Evolutionary conservation across 202 grass and related monocot species (phyloP).

Genomic region (Eragrostis tef): DNA sequence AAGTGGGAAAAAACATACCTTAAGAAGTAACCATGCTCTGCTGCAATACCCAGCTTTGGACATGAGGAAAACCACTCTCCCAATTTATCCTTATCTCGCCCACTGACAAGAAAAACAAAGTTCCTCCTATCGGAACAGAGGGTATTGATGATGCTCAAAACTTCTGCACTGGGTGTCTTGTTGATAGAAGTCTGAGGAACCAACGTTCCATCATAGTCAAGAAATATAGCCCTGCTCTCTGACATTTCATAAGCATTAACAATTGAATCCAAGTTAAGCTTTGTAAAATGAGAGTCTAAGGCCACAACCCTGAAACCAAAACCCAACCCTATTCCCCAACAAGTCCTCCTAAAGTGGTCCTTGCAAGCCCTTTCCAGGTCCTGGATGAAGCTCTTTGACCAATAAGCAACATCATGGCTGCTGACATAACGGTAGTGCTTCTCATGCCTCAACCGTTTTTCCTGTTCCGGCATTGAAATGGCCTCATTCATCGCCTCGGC

Average conservation of each 20-base stretch:
- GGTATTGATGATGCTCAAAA: slow-evolving; percentile 75
- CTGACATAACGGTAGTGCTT: slow-evolving; percentile 93
- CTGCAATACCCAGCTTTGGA: slow-evolving; percentile 78
- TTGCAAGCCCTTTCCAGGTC: slow-evolving; percentile 88
- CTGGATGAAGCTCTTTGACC: slow-evolving; percentile 77
- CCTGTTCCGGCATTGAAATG: slow-evolving; percentile 71
- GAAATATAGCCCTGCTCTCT: slow-evolving; percentile 78
- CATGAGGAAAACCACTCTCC: slow-evolving; percentile 78
- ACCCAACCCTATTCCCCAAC: slow-evolving; percentile 88
- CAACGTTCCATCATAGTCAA: slow-evolving; percentile 95
- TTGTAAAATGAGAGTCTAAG: slow-evolving; percentile 83
- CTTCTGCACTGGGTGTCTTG: slow-evolving; percentile 59
- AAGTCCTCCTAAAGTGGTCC: slow-evolving; percentile 83
- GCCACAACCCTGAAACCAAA: slow-evolving; percentile 96
- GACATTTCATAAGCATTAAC: slow-evolving; percentile 65
- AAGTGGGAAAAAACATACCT: slow-evolving; percentile 58
- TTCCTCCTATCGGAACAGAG: slow-evolving; percentile 85
- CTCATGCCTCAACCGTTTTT: slow-evolving; percentile 91
- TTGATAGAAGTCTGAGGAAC: slow-evolving; percentile 72
- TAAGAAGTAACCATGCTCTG: slow-evolving; percentile 92
- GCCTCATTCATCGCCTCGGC: slow-evolving; percentile 93
- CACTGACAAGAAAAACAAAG: slow-evolving; percentile 84
- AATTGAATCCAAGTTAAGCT: slow-evolving; percentile 84
- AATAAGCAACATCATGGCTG: slow-evolving; percentile 85
- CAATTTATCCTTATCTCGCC: slow-evolving; percentile 69